Conservation (phyloP, 768 basidiomycete genomes). For the Hydnum rufescens region DNA sequence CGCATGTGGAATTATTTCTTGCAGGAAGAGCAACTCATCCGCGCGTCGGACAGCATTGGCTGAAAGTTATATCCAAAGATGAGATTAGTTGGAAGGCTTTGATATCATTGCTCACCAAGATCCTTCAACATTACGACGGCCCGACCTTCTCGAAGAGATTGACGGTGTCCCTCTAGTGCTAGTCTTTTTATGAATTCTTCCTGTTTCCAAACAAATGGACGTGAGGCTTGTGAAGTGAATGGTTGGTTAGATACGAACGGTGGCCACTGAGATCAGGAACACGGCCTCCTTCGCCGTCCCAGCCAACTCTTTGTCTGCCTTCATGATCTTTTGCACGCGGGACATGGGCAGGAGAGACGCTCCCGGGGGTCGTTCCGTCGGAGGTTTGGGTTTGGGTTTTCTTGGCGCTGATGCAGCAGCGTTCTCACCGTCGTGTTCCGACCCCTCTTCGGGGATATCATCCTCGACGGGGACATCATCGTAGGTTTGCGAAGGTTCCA, state of each 20-base stretch:
- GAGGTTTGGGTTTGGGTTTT: neutral
- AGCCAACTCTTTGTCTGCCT: slow-evolving; percentile 19
- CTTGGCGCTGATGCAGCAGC: neutral
- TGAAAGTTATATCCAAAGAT: neutral
- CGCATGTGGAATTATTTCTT: slow-evolving; percentile 10
- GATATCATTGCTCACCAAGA: slow-evolving; percentile 14
- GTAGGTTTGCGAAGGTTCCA: no score
- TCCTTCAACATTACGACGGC: slow-evolving; percentile 19
- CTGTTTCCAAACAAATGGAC: slow-evolving; percentile 7
- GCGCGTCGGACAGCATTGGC: slow-evolving; percentile 8
- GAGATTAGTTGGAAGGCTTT: neutral
- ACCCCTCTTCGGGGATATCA: neutral
- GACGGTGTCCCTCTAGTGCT: slow-evolving; percentile 18
- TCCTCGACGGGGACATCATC: neutral
- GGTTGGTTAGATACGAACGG: slow-evolving; percentile 13
- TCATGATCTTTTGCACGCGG: slow-evolving; percentile 19
- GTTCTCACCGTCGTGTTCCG: neutral
- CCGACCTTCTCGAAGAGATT: slow-evolving; percentile 17
- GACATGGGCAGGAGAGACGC: slow-evolving; percentile 18
- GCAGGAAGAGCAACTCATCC: slow-evolving; percentile 7
- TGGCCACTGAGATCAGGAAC: slow-evolving; percentile 18
- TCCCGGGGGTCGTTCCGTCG: slow-evolving; percentile 12
- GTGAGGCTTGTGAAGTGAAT: neutral
- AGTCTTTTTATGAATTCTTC: slow-evolving; percentile 21
- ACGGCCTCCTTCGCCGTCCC: slow-evolving; percentile 18